Percentiles rank a stretch among this genome's conserved stretches.
Conservation (phyloP, 148 eudicot genomes). For the Pharnaceum exiguum region DNA sequence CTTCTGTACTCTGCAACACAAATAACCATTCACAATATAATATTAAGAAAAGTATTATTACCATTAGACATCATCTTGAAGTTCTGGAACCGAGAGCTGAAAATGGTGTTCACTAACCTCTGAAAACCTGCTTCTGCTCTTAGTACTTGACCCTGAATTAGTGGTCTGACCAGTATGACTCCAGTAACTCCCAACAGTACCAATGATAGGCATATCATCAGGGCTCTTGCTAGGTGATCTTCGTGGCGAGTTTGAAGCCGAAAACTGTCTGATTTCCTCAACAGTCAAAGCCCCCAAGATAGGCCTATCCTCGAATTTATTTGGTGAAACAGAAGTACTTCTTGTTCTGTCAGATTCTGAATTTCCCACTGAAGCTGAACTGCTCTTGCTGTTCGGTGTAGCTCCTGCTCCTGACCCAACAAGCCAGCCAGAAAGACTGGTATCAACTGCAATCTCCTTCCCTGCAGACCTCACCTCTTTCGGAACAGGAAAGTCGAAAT, state of each 20-base stretch:
- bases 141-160: slow-evolving; percentile 25
- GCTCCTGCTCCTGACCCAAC: slow-evolving; percentile 27
- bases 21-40: not conserved
- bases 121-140: slow-evolving; percentile 28
- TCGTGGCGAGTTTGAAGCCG: slow-evolving; percentile 36
- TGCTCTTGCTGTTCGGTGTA: slow-evolving; percentile 25
- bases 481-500: slow-evolving; percentile 6
- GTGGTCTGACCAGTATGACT: slow-evolving; percentile 33
- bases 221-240: slow-evolving; percentile 35
- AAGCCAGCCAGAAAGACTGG: slow-evolving; percentile 74
- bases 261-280: slow-evolving; percentile 40
- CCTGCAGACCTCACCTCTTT: not conserved
- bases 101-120: no score
- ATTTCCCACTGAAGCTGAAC: slow-evolving; percentile 41
- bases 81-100: no score
- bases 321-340: slow-evolving; percentile 28
- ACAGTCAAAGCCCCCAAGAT: slow-evolving; percentile 50
- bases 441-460: slow-evolving; percentile 37
- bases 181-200: slow-evolving; percentile 72
- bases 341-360: slow-evolving; percentile 22
- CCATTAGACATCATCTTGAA: no score
- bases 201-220: slow-evolving; percentile 52
- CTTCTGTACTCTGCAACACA: slow-evolving; percentile 35
- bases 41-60: slow-evolving; percentile 1
- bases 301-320: slow-evolving; percentile 43